A percentile compares a stretch with the other conserved stretches of the same genome.
Evolutionary conservation across 768 basidiomycete species (phyloP).

Genomic region (Nidularia pulvinata): DNA sequence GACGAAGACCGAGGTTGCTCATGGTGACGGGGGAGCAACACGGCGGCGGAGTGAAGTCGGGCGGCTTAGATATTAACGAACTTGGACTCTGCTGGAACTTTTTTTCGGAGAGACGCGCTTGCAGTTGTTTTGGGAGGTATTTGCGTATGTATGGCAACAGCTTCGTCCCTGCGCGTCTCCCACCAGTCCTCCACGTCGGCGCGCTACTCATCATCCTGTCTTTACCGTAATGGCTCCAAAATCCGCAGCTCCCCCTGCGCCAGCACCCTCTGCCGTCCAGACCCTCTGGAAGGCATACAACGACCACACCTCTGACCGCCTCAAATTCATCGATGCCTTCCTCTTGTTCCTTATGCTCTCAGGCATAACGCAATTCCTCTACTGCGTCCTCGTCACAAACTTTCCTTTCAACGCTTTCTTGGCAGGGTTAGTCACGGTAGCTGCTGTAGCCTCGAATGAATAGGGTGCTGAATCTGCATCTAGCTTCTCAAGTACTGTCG

Average conservation of each 20-base stretch:
- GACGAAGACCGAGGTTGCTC: slow-evolving; percentile 24
- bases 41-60: background rate
- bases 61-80: background rate
- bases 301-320: slow-evolving; percentile 74
- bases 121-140: slow-evolving; percentile 13
- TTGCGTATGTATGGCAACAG: slow-evolving; percentile 27
- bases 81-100: slow-evolving; percentile 5
- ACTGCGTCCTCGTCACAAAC: slow-evolving; percentile 89
- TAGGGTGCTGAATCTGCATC: too few relatives aligned
- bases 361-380: slow-evolving; percentile 88
- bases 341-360: slow-evolving; percentile 90
- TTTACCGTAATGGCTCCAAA: slow-evolving; percentile 31
- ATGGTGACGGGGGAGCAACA: slow-evolving; percentile 10
- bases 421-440: slow-evolving; percentile 68
- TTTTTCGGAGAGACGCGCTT: slow-evolving; percentile 17
- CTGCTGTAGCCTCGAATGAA: background rate
- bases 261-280: slow-evolving; percentile 36
- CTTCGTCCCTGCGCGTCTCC: slow-evolving; percentile 15
- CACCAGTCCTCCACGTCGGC: slow-evolving; percentile 21
- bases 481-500: slow-evolving; percentile 92
- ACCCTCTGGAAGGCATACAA: slow-evolving; percentile 79
- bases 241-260: slow-evolving; percentile 19
- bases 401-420: slow-evolving; percentile 98
- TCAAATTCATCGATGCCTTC: slow-evolving; percentile 95
- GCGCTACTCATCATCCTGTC: slow-evolving; percentile 6